Conservation (phyloP, 2,329 filamentous ascomycete genomes). For the Diaporthe australafricana region DNA sequence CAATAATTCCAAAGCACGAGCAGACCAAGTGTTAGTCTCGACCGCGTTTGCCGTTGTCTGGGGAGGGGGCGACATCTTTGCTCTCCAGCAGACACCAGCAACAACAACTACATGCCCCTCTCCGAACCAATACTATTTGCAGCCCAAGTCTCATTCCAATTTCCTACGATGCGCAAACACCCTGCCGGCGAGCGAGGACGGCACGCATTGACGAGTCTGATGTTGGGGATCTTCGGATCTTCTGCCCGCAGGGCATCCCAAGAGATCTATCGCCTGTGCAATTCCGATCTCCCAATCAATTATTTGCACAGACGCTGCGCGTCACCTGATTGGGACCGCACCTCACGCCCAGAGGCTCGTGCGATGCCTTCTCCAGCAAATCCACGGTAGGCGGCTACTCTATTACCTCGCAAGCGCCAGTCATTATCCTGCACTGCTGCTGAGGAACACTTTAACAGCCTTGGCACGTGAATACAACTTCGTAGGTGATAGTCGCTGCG, state of each 20-base stretch:
- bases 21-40: not conserved
- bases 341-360: slow-evolving; percentile 8
- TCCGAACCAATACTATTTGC: not conserved
- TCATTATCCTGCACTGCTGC: slow-evolving; percentile 4
- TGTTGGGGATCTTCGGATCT: slow-evolving; percentile 18
- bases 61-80: not conserved
- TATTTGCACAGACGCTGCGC: slow-evolving; percentile 25
- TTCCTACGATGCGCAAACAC: not conserved
- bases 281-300: not conserved
- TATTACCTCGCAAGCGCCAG: slow-evolving; percentile 7
- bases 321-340: slow-evolving; percentile 25
- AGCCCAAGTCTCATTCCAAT: slow-evolving; percentile 24
- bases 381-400: not conserved
- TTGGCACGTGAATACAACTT: slow-evolving; percentile 26
- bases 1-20: slow-evolving; percentile 24
- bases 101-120: not conserved
- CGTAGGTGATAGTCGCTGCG: slow-evolving; percentile 18
- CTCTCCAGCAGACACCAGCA: not conserved
- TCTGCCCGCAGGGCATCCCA: slow-evolving; percentile 20
- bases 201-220: slow-evolving; percentile 28
- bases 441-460: not conserved
- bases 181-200: slow-evolving; percentile 12
- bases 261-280: slow-evolving; percentile 13
- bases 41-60: not conserved
- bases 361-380: slow-evolving; percentile 2